Conservation (phyloP, 1,284 basidiomycete species). For the Irpex lacteus region DNA sequence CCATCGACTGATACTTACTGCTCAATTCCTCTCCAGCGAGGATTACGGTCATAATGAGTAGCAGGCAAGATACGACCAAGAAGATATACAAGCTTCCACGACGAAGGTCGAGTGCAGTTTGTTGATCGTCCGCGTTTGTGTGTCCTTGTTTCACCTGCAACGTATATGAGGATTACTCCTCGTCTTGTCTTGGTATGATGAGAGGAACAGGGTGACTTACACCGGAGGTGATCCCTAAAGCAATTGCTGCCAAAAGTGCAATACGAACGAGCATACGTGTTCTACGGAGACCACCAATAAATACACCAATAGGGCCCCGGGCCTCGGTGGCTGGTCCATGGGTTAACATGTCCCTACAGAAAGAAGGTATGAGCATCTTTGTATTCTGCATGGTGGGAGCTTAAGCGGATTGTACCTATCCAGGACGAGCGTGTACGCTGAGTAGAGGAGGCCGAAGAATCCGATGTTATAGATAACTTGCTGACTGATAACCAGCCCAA, state of each 20-base stretch:
- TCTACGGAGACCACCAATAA: background rate
- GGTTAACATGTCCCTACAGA: background rate
- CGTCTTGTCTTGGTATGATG: background rate
- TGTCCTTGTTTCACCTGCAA: conserved; percentile 1
- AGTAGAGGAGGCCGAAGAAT: conserved; percentile 16
- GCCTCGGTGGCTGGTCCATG: background rate
- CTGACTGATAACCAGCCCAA: conserved; percentile 3
- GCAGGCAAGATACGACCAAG: conserved; percentile 1
- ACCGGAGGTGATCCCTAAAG: conserved; percentile 1
- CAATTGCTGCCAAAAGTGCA: background rate
- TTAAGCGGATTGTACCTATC: conserved; percentile 8
- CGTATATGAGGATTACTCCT: background rate
- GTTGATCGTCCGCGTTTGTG: background rate
- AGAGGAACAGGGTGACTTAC: background rate
- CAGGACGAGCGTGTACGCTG: conserved; percentile 13
- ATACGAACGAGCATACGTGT: conserved; percentile 5
- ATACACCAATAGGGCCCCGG: background rate
- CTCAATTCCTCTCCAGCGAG: conserved; percentile 1
- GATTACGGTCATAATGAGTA: background rate
- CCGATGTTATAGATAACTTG: conserved; percentile 13
- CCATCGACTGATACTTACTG: background rate
- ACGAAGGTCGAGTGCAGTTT: conserved; percentile 1
- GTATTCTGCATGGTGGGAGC: background rate
- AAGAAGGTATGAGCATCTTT: background rate
- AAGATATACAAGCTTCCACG: conserved; percentile 7